Base-by-base conservation (phyloP, 2,329 filamentous ascomycete genomes). In the Diaporthe citri region DNA sequence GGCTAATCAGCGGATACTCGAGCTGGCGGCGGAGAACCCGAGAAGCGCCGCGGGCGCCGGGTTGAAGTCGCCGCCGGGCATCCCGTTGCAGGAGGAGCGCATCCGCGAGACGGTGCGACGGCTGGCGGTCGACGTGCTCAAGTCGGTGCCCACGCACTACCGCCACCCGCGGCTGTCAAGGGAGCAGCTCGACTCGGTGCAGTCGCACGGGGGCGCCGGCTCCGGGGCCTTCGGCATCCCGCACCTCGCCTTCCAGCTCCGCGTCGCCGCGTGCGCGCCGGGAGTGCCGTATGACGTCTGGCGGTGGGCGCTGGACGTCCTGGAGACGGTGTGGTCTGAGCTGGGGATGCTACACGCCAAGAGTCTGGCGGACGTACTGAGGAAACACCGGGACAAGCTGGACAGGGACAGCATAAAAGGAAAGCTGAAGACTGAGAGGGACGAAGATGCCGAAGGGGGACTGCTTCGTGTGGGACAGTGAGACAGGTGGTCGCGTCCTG, bases 291-390 rank as follows among this genome's bases (percentile, higher is more conserved):
- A 77, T 1, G 81, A 82, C 10, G 84, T 85, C 72, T 87, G 84
- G 82, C 76, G 83, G 31, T 90, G 88, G 87, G 82, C 85, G 0
- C 79, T 87, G 70, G 82, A 80, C 22, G 81, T 86, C 25, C 80
- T 89, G 72, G 85, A 88, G 57, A 87, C 87, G 13, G 85, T 89
- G 17, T 90, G 87, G 86, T 81, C 83, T 66, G 84, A 87, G 56
- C 86, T 89, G 81, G 88, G 88, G 12, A 89, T 90, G 85, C 80
- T 87, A 46, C 86, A 88, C 76, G 88, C 87, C 2, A 83, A 84
- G 72, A 80, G 82, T 25, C 81, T 89, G 75, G 85, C 85, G 51
- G 85, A 87, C 56, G 78, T 77, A 41, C 75, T 82, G 31, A 77
- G 78, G n/a, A 72, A 74, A 1, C 78, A 81, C 62, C 73, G 75